phyloP scores from a whole-genome alignment of 139 green algal species.

The Astrephomene gubernaculifera region DNA sequence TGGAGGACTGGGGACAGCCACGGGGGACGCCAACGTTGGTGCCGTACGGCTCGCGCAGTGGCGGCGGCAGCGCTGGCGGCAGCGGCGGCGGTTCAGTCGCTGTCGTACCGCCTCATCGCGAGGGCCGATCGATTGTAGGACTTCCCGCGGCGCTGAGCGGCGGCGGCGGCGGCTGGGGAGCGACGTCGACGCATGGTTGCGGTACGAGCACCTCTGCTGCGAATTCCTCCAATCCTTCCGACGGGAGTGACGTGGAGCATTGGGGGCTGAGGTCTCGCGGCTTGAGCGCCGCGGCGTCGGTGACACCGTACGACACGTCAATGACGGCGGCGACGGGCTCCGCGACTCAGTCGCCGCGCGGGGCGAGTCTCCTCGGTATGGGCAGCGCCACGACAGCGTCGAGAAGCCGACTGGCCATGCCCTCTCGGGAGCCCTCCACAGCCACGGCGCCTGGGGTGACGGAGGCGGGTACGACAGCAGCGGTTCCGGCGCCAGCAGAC shows the following conservation, averaged over 20 bases:
- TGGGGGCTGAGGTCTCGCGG: no score
- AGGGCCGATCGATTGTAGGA: no score
- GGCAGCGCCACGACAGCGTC: neutral
- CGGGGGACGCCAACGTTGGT: neutral
- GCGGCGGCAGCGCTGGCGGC: neutral
- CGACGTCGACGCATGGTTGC: neutral
- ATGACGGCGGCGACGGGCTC: no score
- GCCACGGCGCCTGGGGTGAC: neutral
- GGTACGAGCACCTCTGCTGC: slow-evolving; percentile 15
- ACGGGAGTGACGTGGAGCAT: neutral
- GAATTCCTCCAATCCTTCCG: neutral
- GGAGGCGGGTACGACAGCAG: no score
- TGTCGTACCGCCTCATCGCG: no score
- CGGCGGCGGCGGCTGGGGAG: neutral
- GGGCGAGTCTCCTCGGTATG: neutral
- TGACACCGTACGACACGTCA: no score
- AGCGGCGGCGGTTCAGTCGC: no score
- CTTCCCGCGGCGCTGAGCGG: no score
- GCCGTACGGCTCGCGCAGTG: neutral
- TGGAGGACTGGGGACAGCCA: slow-evolving; percentile 10
- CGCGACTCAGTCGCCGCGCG: neutral
- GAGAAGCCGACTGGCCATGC: slow-evolving; percentile 5
- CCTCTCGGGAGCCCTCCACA: neutral
- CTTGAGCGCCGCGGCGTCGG: neutral
- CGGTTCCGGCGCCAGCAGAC: neutral